Conservation (phyloP, 2,329 filamentous ascomycete species). For the Domatiomyces globalis region DNA sequence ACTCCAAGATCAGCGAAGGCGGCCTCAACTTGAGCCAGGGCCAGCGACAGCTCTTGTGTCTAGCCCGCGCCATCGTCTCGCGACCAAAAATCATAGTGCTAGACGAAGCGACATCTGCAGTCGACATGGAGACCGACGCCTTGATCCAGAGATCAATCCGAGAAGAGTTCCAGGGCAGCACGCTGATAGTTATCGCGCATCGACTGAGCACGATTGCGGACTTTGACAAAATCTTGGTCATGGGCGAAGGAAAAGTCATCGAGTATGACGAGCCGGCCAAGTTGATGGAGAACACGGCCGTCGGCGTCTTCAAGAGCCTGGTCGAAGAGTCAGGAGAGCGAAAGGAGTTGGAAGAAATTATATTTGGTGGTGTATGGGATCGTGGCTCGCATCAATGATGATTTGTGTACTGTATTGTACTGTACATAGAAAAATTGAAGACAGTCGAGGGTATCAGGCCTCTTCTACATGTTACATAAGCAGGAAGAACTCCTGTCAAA, state of each 20-base stretch:
- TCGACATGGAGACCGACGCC: slow-evolving; percentile 62
- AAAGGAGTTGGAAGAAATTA: slow-evolving; percentile 20
- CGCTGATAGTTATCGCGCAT: slow-evolving; percentile 61
- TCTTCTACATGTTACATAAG: too few species aligned
- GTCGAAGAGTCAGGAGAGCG: slow-evolving; percentile 28
- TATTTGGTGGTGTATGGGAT: slow-evolving; percentile 5
- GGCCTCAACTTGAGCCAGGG: slow-evolving; percentile 63
- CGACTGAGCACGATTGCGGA: slow-evolving; percentile 62
- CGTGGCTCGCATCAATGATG: too few species aligned
- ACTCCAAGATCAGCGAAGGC: slow-evolving; percentile 53
- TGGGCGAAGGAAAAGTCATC: slow-evolving; percentile 51
- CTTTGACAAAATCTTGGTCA: slow-evolving; percentile 59
- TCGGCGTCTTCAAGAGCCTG: slow-evolving; percentile 46
- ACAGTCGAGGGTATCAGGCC: too few species aligned
- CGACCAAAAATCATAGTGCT: slow-evolving; percentile 65
- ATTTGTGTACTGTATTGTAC: too few species aligned
- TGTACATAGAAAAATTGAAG: too few species aligned
- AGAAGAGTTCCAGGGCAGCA: slow-evolving; percentile 55
- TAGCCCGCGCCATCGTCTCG: slow-evolving; percentile 57
- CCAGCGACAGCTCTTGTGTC: slow-evolving; percentile 61
- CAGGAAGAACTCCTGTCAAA: too few species aligned
- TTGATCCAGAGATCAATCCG: slow-evolving; percentile 61
- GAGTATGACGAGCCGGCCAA: slow-evolving; percentile 54
- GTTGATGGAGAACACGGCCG: slow-evolving; percentile 38
- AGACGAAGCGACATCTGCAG: slow-evolving; percentile 65